Conservation (phyloP, 371 early-diverging fungal species). For the Vairimorpha necatrix region DNA sequence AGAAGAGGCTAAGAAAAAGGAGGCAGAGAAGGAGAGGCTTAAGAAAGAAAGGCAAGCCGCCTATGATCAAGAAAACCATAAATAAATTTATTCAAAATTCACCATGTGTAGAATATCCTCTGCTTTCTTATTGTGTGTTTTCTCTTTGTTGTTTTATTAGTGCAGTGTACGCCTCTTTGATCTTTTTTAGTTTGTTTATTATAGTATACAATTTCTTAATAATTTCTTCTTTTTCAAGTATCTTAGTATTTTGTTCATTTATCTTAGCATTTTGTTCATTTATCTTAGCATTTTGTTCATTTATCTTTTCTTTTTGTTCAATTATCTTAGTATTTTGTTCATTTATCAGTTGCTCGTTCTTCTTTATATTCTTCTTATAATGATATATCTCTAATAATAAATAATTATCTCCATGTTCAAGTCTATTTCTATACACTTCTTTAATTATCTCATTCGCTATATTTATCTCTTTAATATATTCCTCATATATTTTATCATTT, state of each 20-base stretch:
- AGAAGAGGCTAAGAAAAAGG: not conserved
- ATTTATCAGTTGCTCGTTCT: not conserved
- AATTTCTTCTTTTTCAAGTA: not conserved
- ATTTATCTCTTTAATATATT: not conserved
- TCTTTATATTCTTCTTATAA: not conserved
- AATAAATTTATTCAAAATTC: no score
- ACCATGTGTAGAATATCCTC: no score
- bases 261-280: not conserved
- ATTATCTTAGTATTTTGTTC: not conserved
- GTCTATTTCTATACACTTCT: not conserved
- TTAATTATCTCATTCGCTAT: not conserved
- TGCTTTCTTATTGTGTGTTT: no score
- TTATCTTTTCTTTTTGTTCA: not conserved
- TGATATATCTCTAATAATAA: not conserved
- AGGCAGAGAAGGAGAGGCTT: constrained; percentile 10
- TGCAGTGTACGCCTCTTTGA: not conserved
- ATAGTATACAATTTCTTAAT: not conserved
- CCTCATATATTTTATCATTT: not conserved
- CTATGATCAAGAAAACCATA: constrained; percentile 30
- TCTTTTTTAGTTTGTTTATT: not conserved
- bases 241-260: not conserved
- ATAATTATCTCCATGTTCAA: not conserved
- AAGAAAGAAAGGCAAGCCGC: constrained; percentile 15
- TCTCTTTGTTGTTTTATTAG: no score
- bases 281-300: not conserved